Percentiles rank a stretch among this genome's conserved stretches.
phyloP scores from a whole-genome alignment of 2,329 filamentous ascomycete species.

The Endoconidiophora polonica region DNA sequence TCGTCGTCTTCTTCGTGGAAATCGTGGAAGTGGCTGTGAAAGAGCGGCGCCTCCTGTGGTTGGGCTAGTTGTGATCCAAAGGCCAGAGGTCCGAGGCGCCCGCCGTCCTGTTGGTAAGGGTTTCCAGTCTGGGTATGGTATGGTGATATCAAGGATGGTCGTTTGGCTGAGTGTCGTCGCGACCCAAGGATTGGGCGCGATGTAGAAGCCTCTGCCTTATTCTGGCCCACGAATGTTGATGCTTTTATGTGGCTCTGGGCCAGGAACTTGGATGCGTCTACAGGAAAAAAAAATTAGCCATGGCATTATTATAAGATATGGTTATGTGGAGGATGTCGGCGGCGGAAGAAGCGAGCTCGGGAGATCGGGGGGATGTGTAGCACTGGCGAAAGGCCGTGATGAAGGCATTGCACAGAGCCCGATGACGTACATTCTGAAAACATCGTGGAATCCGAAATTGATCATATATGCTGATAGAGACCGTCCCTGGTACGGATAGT shows the following conservation, averaged over 20 bases:
- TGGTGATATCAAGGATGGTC: slow-evolving; percentile 28
- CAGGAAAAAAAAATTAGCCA: slow-evolving; percentile 1
- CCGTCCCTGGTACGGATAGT: too few relatives aligned
- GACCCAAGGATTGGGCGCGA: slow-evolving; percentile 18
- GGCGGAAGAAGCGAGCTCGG: not conserved
- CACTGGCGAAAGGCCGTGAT: not conserved
- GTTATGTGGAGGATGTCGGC: too few relatives aligned
- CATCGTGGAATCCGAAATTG: slow-evolving; percentile 18
- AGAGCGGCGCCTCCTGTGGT: slow-evolving; percentile 71
- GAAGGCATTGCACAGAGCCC: not conserved
- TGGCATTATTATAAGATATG: not conserved
- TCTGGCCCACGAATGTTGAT: slow-evolving; percentile 47
- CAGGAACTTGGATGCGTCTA: slow-evolving; percentile 92
- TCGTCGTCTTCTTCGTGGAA: slow-evolving; percentile 89
- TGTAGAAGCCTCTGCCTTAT: slow-evolving; percentile 23
- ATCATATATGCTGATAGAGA: too few relatives aligned
- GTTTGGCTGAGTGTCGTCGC: slow-evolving; percentile 17
- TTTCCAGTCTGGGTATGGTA: slow-evolving; percentile 37
- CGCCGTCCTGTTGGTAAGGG: slow-evolving; percentile 61
- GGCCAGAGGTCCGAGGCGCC: slow-evolving; percentile 53
- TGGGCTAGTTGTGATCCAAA: slow-evolving; percentile 63
- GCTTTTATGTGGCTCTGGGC: slow-evolving; percentile 90
- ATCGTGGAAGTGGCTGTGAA: slow-evolving; percentile 79
- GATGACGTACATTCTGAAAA: slow-evolving; percentile 64
- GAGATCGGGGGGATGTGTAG: not conserved